These are phyloP conservation scores for Tremella yokohamensis DNA, from an alignment of 768 basidiomycete species.

Conservation along the genomic window DNA sequence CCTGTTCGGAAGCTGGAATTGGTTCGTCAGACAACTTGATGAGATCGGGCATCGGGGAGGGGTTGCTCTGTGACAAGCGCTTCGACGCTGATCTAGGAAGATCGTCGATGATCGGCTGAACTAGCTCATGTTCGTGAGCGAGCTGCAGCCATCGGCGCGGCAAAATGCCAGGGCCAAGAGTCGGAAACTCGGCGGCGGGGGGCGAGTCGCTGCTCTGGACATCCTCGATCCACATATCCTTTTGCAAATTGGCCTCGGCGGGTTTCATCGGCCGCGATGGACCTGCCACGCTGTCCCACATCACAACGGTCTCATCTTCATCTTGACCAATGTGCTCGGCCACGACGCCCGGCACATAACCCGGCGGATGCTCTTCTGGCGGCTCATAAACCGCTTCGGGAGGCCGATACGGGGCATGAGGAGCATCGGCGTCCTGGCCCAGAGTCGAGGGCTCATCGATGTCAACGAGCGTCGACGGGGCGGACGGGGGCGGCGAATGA, in stretches of 20 bases:
- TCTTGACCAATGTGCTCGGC: constrained; percentile 30
- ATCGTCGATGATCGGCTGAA: constrained; percentile 29
- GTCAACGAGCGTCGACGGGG: not conserved
- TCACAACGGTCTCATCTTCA: constrained; percentile 17
- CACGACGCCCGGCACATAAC: constrained; percentile 34
- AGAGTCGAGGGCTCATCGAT: too few species aligned
- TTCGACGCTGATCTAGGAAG: constrained; percentile 23
- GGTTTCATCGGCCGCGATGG: constrained; percentile 4
- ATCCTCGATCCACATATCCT: not conserved
- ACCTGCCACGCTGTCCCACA: not conserved
- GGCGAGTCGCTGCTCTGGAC: constrained; percentile 4
- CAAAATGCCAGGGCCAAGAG: constrained; percentile 35
- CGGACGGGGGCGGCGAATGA: not conserved
- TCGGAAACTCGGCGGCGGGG: constrained; percentile 18
- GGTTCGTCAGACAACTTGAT: not conserved
- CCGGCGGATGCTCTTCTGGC: constrained; percentile 35
- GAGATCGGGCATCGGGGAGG: not conserved
- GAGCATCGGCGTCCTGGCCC: constrained; percentile 15
- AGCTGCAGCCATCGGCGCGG: constrained; percentile 28
- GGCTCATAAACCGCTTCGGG: constrained; percentile 42
- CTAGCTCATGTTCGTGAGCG: constrained; percentile 35
- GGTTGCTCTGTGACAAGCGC: constrained; percentile 1
- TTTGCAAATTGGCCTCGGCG: not conserved
- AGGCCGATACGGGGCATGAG: constrained; percentile 39
- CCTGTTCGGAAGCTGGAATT: not conserved